Percentiles rank a stretch among this genome's conserved stretches.
Evolutionary conservation across 1,284 basidiomycete genomes (phyloP).

Genomic region (Phylloporus sp.): DNA sequence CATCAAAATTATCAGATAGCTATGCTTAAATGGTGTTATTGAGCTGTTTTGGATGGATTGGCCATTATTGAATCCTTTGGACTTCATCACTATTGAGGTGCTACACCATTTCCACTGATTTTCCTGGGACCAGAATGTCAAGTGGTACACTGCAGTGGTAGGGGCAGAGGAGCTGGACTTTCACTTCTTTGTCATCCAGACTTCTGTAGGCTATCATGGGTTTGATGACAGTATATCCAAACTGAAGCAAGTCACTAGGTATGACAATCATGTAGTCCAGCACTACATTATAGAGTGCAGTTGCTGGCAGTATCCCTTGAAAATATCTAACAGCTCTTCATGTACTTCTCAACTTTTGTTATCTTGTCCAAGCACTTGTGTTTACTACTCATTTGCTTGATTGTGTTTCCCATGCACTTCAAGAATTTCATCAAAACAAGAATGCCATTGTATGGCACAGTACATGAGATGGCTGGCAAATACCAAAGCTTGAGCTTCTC

Average conservation of each 20-base stretch:
- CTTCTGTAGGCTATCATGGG: neutral
- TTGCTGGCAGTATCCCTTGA: constrained; percentile 2
- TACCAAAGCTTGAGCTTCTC: neutral
- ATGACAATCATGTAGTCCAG: neutral
- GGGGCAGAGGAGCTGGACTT: neutral
- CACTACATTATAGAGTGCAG: neutral
- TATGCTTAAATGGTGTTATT: neutral
- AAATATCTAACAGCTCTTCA: neutral
- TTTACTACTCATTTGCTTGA: constrained; percentile 3
- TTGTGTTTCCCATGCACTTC: neutral
- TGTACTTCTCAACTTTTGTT: neutral
- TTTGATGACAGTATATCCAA: neutral
- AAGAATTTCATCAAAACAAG: neutral
- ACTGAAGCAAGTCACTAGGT: neutral
- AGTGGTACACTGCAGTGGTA: neutral
- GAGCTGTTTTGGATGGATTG: neutral
- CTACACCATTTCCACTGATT: neutral
- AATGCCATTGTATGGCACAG: neutral
- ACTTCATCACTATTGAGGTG: neutral
- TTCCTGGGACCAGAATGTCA: neutral
- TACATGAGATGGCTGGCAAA: neutral
- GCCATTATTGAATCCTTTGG: neutral
- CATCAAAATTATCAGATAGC: neutral
- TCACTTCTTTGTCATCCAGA: neutral
- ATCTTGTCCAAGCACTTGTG: constrained; percentile 10